Evolutionary conservation across 306 rosid genomes (phyloP).

Genomic region (Cicer cuneatum): DNA sequence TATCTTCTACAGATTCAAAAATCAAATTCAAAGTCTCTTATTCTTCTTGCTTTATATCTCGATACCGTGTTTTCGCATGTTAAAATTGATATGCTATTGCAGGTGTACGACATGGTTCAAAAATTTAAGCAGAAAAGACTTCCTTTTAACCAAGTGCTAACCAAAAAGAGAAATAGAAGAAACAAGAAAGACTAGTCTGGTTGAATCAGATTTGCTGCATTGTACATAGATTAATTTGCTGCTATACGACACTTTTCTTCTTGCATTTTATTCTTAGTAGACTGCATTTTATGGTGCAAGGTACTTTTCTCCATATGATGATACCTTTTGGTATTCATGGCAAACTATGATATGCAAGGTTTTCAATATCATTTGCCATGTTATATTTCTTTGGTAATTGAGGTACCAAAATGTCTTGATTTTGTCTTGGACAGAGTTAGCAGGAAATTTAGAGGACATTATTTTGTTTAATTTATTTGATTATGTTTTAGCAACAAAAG

Average conservation of each 20-base stretch:
- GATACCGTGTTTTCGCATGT: not conserved
- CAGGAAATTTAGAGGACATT: not conserved
- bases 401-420: not conserved
- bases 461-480: not conserved
- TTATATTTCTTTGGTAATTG: not conserved
- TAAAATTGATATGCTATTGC: slow-evolving; percentile 43
- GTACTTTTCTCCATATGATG: slow-evolving; percentile 6
- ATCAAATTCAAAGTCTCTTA: slow-evolving; percentile 20
- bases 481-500: not conserved
- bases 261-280: slow-evolving; percentile 4
- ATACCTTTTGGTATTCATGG: not conserved
- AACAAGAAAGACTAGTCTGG: slow-evolving; percentile 41
- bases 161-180: slow-evolving; percentile 58
- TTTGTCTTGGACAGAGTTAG: not conserved
- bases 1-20: slow-evolving; percentile 5
- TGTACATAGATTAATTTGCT: slow-evolving; percentile 16
- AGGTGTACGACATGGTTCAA: slow-evolving; percentile 77
- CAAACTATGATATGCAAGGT: not conserved
- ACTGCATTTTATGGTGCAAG: slow-evolving; percentile 4
- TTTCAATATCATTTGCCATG: not conserved
- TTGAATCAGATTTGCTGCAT: slow-evolving; percentile 14
- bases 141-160: slow-evolving; percentile 40
- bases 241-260: slow-evolving; percentile 1
- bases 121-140: slow-evolving; percentile 67
- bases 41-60: slow-evolving; percentile 32